phyloP scores from a whole-genome alignment of 2,329 filamentous ascomycete species.

The Seiridium unicorne region DNA sequence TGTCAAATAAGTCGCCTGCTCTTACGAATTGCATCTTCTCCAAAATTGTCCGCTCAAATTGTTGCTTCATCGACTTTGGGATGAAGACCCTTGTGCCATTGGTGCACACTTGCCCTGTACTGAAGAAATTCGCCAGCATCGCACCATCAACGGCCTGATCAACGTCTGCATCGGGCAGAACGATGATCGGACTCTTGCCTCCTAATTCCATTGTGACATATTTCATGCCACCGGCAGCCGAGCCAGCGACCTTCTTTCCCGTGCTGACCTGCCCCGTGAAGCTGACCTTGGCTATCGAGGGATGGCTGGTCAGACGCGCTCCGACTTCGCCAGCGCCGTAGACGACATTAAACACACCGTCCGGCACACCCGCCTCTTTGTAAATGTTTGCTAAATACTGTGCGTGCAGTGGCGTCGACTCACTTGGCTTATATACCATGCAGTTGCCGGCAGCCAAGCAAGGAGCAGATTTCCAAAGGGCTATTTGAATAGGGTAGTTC shows the following conservation, averaged over 20 bases:
- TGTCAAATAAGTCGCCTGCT: constrained; percentile 70
- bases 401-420: constrained; percentile 82
- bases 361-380: constrained; percentile 73
- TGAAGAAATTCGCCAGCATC: constrained; percentile 94
- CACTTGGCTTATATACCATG: constrained; percentile 89
- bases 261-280: constrained; percentile 88
- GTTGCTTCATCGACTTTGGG: constrained; percentile 59
- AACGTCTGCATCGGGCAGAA: constrained; percentile 77
- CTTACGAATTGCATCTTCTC: constrained; percentile 70
- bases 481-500: constrained; percentile 92
- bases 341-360: constrained; percentile 84
- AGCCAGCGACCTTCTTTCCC: constrained; percentile 75
- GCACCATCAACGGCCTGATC: constrained; percentile 82
- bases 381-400: constrained; percentile 74
- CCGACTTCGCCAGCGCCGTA: constrained; percentile 79
- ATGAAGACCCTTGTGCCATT: constrained; percentile 90
- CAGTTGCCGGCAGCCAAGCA: constrained; percentile 84
- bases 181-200: constrained; percentile 78
- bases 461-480: constrained; percentile 84
- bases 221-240: constrained; percentile 78
- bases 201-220: constrained; percentile 91
- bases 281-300: constrained; percentile 76
- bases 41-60: constrained; percentile 68
- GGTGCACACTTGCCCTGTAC: constrained; percentile 87
- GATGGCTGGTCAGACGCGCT: constrained; percentile 70